Percentiles rank a stretch among this genome's conserved stretches.
These are phyloP conservation scores for Xylaria longipes DNA, from an alignment of 495 filamentous ascomycete species.

Conservation along the genomic window DNA sequence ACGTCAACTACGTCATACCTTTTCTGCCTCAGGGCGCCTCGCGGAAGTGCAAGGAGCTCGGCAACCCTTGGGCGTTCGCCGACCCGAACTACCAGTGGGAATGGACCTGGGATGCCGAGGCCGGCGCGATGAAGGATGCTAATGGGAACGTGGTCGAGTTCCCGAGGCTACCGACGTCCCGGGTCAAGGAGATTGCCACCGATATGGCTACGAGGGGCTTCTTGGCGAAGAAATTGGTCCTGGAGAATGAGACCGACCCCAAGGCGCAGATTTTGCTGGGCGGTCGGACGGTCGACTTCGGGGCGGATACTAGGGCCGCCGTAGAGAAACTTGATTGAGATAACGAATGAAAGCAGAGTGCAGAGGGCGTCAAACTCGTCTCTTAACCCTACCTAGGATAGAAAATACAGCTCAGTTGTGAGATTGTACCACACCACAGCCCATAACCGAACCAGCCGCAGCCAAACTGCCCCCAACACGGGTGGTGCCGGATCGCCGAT, in stretches of 20 bases:
- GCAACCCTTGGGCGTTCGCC: slow-evolving; percentile 38
- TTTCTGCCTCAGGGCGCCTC: slow-evolving; percentile 37
- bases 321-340: slow-evolving; percentile 24
- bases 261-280: slow-evolving; percentile 32
- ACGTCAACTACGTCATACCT: slow-evolving; percentile 37
- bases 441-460: not conserved
- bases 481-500: not conserved
- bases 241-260: slow-evolving; percentile 34
- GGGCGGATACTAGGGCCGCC: slow-evolving; percentile 25
- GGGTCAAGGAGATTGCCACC: slow-evolving; percentile 20
- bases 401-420: not conserved
- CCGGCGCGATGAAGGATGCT: slow-evolving; percentile 48
- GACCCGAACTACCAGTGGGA: slow-evolving; percentile 35
- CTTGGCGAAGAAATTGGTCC: slow-evolving; percentile 33
- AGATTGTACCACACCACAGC: not conserved
- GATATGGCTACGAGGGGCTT: slow-evolving; percentile 30
- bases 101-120: slow-evolving; percentile 35
- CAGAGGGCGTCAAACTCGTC: not conserved
- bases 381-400: not conserved
- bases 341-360: not conserved
- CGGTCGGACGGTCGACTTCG: slow-evolving; percentile 35
- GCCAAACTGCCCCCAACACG: not conserved
- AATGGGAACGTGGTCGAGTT: slow-evolving; percentile 50
- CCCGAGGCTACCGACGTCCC: slow-evolving; percentile 23
- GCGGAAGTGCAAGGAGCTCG: slow-evolving; percentile 39